A percentile compares a stretch with the other conserved stretches of the same genome.
phyloP scores from a whole-genome alignment of 768 basidiomycete genomes.

The Termitomyces sp. region DNA sequence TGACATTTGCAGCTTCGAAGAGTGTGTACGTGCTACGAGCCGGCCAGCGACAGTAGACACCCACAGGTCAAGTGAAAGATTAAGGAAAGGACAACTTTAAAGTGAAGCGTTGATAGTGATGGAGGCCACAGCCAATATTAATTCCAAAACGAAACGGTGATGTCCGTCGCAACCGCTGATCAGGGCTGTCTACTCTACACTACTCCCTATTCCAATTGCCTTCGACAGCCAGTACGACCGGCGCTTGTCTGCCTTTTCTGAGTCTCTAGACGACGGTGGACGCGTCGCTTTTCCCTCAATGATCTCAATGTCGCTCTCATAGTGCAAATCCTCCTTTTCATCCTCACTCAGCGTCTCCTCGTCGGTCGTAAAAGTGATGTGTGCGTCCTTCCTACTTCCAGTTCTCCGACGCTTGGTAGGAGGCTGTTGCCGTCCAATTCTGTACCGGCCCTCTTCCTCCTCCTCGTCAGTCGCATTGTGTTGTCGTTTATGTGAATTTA shows the following conservation, averaged over 20 bases:
- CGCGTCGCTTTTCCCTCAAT: background rate
- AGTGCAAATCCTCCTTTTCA: slow-evolving; percentile 16
- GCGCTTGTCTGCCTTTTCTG: slow-evolving; percentile 18
- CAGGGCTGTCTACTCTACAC: slow-evolving; percentile 6
- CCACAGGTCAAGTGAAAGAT: slow-evolving; percentile 9
- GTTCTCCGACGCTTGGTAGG: slow-evolving; percentile 42
- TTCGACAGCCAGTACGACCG: slow-evolving; percentile 62
- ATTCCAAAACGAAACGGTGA: slow-evolving; percentile 16
- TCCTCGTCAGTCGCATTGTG: slow-evolving; percentile 21
- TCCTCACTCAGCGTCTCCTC: slow-evolving; percentile 24
- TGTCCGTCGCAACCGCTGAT: slow-evolving; percentile 8
- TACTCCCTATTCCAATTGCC: slow-evolving; percentile 29
- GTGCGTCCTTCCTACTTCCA: slow-evolving; percentile 31
- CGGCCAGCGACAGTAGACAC: slow-evolving; percentile 21
- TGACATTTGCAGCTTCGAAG: slow-evolving; percentile 13
- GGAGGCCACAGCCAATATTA: slow-evolving; percentile 7
- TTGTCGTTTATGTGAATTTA: slow-evolving; percentile 1
- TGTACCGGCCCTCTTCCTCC: slow-evolving; percentile 58
- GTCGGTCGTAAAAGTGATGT: slow-evolving; percentile 38
- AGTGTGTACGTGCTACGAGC: slow-evolving; percentile 16
- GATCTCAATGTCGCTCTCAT: slow-evolving; percentile 2
- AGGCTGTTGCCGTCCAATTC: slow-evolving; percentile 33
- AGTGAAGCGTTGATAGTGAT: background rate
- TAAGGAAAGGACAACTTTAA: slow-evolving; percentile 5
- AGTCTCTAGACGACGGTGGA: background rate